Evolutionary conservation across 2,329 filamentous ascomycete species (phyloP), one percentile per base, ranked within the genome.

Genomic region (Talaromyces sp.): DNA sequence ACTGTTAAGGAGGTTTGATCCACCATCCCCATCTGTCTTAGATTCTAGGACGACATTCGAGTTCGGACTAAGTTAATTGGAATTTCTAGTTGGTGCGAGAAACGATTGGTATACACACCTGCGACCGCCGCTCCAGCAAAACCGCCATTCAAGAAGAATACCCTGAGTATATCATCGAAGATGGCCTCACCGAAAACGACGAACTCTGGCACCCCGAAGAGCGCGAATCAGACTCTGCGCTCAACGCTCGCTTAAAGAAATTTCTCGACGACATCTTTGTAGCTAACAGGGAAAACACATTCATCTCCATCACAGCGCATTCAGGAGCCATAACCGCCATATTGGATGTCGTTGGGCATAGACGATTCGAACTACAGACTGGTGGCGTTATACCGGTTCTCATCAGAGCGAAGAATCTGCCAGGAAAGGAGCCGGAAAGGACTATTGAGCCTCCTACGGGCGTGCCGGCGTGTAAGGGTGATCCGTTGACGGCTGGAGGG

Each of bases 91-190:
- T 84, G 43, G 78, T 88, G 45, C 79, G 86, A 13, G 87, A 89
- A 74, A 83, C 83, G 0, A 81, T 87, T 62, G 85, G 85, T 19
- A 80, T 85, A 33, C 86, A 89, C 72, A 89, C 86, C 0, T 89
- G 87, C 72, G 85, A 89, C 73, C 80, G 82, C 15, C 81, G 87
- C 10, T 84, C 82, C 45, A 78, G 74, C 66, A 80, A 78, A 65
- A 77, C 82, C 0, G 78, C 75, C 52, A 87, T 89, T 65, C 70
- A 73, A 13, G 45, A 71, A 1, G 77, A 79, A 56, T 87, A 84
- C 69, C 85, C 86, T 0, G 68, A 68, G 2, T 87, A 81, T 72
- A 73, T 61, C 0, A 80, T 88, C 68, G 86, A 88, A 69, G 69
- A 73, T 3, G 81, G 79, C 0, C 87, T 89, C 65, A 69, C 78